Evolutionary conservation across 2,329 filamentous ascomycete species (phyloP), one percentile per base, ranked within the genome.

Genomic region (Fusarium sp.): DNA sequence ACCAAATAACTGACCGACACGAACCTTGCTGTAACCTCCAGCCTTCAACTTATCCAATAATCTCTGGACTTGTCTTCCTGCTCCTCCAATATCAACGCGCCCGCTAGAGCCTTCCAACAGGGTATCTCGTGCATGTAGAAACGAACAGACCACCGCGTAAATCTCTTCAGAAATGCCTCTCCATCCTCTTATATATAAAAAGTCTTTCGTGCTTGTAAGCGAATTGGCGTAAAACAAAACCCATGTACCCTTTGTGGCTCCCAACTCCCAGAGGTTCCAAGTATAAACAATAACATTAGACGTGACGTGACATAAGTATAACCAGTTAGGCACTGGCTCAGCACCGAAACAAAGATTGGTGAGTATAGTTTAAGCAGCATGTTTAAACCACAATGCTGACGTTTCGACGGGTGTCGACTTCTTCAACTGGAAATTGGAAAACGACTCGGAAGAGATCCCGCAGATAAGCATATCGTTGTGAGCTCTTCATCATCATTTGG

Each of bases 371-470:
- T 20, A 44, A 38, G 42, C 34, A 51, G 45, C 11, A 34, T 43
- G 24, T 9, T 68, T 66, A 75, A 26, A 91, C 83, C 18, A 81
- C 80, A 62, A 92, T 91, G 63, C 86, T 88, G 48, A 90, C 83
- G 58, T 86, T 88, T 74, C 92, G 91, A 68, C 91, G 85, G 55
- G 85, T 82, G 46, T 91, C 89, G 1, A 89, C 91, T 73, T 97
- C 94, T 57, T 97, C 93, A 17, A 94, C 81, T 48, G 91, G 88
- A 75, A 95, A 95, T 5, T 93, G 92, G 78, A 97, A 97, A 4
- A 97, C 94, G 40, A 95, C 85, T 54, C 88, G 87, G 81, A 93
- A 98, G 15, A 98, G 83, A 74, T 97, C 94, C 50, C 89, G 86
- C 67, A 98, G 82, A 85, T 95, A 98, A 10, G 84, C 84, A 78